phyloP scores from a whole-genome alignment of 73 alveolate genomes.

The Uronychia setigera region DNA sequence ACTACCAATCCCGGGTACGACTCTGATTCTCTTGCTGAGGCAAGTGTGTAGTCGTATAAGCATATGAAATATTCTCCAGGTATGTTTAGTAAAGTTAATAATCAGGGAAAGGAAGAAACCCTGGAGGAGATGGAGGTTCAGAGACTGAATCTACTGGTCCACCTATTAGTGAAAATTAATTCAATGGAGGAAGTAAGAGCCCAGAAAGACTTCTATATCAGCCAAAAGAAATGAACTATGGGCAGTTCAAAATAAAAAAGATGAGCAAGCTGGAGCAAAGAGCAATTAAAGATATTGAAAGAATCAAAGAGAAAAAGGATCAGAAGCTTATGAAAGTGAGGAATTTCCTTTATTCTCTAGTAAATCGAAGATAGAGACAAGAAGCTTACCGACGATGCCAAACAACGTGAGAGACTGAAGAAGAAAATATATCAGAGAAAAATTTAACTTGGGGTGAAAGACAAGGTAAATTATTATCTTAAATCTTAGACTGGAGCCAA shows the following conservation, averaged over 20 bases:
- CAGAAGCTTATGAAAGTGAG: constrained; percentile 15
- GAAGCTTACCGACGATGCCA: constrained; percentile 11
- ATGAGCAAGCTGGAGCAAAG: constrained; percentile 17
- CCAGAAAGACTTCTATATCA: constrained; percentile 2
- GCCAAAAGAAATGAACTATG: constrained; percentile 5
- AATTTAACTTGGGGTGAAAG: constrained; percentile 33
- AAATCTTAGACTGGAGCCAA: neutral
- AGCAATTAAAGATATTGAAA: constrained; percentile 41
- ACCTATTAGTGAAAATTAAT: neutral
- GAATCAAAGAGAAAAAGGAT: constrained; percentile 28
- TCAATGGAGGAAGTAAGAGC: neutral
- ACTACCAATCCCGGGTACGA: neutral
- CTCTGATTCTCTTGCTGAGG: neutral
- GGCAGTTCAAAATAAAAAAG: constrained; percentile 18
- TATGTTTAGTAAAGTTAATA: neutral
- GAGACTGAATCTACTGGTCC: neutral
- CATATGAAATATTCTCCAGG: neutral
- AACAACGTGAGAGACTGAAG: constrained; percentile 7
- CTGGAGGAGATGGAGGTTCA: neutral
- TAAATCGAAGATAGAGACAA: constrained; percentile 29
- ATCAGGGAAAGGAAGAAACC: neutral
- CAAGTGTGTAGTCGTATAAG: neutral
- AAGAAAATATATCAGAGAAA: constrained; percentile 6
- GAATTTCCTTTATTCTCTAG: no score
- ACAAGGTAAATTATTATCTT: no score